phyloP scores from a whole-genome alignment of 2,329 filamentous ascomycete species.

The Sclerotinia borealis region DNA sequence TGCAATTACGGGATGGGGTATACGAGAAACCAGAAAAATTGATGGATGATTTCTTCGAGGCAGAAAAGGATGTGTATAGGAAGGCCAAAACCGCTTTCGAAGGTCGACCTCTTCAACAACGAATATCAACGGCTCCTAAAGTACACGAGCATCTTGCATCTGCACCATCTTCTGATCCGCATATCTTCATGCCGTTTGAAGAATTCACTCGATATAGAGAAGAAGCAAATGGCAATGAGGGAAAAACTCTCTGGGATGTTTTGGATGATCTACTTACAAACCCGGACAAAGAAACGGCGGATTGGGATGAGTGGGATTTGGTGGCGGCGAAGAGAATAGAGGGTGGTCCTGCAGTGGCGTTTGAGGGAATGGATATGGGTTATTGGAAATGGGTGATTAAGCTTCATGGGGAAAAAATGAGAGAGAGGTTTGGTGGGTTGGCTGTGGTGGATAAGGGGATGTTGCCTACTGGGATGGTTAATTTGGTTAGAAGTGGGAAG shows the following conservation, averaged over 20 bases:
- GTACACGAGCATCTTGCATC: background rate
- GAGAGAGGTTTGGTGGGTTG: conserved; percentile 36
- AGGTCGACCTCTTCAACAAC: background rate
- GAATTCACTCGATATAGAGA: conserved; percentile 36
- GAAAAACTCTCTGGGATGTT: conserved; percentile 29
- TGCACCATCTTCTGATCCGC: background rate
- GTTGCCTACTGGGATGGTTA: conserved; percentile 38
- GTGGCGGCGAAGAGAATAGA: conserved; percentile 4
- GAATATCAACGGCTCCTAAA: background rate
- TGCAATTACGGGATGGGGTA: conserved; percentile 27
- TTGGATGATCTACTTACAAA: conserved; percentile 19
- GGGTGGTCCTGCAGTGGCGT: background rate
- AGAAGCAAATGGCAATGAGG: conserved; percentile 22
- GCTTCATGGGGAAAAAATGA: conserved; percentile 37
- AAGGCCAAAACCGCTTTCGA: conserved; percentile 33
- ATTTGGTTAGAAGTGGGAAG: conserved; percentile 34
- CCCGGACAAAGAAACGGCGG: conserved; percentile 28
- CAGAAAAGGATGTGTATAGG: conserved; percentile 34
- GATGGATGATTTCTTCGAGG: conserved; percentile 30
- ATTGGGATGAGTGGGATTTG: conserved; percentile 18
- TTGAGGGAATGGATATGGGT: conserved; percentile 16
- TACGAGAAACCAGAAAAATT: conserved; percentile 23
- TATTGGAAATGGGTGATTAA: conserved; percentile 37
- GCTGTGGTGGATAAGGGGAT: conserved; percentile 37
- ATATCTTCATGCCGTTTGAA: conserved; percentile 36